Base-by-base conservation (phyloP, 345 rosid species). In the Trapa bicornis region DNA sequence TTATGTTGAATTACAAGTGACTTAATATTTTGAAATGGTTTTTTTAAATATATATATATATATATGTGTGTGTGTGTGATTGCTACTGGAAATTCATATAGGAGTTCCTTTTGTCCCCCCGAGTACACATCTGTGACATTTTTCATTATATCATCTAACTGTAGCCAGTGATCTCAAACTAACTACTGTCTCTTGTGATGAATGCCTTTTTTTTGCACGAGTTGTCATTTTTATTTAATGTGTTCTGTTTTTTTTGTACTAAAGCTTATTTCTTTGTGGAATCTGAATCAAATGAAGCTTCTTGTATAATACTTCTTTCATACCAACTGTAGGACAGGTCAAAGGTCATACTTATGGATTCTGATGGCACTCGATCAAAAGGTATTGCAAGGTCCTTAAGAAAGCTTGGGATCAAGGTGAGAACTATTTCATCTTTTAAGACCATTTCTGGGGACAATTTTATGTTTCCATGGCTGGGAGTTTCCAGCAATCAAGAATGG, bases 341-440 rank as follows among this genome's bases (percentile, higher is more conserved):
- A 60, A 89, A 79, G 89, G 89, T 94, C 70, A 89, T 94, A 70
- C 80, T 94, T 75, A 79, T 94, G 95, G 99, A 94, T 84, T 89
- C 81, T 75, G 93, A 91, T 78, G 99, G 99, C 71, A 72, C 83
- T 76, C 78, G 79, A 57, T 82, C 96, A 45, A 94, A 89, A 84
- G 89, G 93, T 63, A 75, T 94, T 78, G 97, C 97, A 63, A 86
- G 99, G 83, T 83, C 96, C 67, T 75, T 94, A 83, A 88, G 85
- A 76, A 94, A 85, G 81, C 85, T 91, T 75, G 91, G 99, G 63
- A 52, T 86, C 68, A 78, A 87, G 88, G 99, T 78, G 75, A 81
- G 87, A 74, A 36, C 33, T 54, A 72, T 68, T 47, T 35, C 15
- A 65, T 14, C 48, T 67, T 56, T 35, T 64, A 2, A 64, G 13